Evolutionary conservation across 106 monocot genomes (phyloP).

Genomic region (Triglochin maritima): DNA sequence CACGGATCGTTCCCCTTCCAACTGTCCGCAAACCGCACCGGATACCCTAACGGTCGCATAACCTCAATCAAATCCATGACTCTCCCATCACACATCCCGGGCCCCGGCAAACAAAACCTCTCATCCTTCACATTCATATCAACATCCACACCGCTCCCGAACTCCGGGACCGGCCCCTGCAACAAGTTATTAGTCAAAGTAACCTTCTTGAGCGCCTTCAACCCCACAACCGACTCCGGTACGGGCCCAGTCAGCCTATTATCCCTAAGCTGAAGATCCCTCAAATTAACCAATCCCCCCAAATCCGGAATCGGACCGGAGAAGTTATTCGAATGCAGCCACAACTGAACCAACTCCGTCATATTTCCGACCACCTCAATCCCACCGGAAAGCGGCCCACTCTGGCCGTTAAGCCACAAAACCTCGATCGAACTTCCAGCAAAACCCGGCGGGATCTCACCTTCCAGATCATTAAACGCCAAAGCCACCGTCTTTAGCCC

Average conservation of each 20-base stretch:
- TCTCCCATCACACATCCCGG: conserved; percentile 38
- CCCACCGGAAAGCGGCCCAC: conserved; percentile 17
- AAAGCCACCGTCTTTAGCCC: conserved; percentile 15
- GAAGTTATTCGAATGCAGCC: conserved; percentile 46
- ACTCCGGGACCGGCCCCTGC: conserved; percentile 41
- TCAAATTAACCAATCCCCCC: conserved; percentile 5
- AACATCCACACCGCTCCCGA: conserved; percentile 4
- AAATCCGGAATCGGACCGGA: conserved; percentile 48
- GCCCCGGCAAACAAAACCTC: conserved; percentile 32
- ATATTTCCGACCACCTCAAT: conserved; percentile 33
- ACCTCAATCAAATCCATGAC: conserved; percentile 25
- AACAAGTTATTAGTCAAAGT: conserved; percentile 41
- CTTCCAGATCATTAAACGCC: conserved; percentile 16
- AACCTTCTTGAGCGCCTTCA: conserved; percentile 19
- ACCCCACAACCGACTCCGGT: conserved; percentile 19
- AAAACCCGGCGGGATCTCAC: conserved; percentile 23
- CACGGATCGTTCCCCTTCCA: conserved; percentile 70
- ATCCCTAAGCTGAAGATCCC: conserved; percentile 35
- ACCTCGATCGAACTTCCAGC: conserved; percentile 12
- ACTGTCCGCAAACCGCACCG: conserved; percentile 29
- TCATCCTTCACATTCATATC: conserved; percentile 11
- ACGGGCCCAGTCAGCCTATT: conserved; percentile 44
- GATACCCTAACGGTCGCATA: conserved; percentile 29
- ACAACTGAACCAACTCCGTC: conserved; percentile 28
- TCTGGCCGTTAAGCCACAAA: conserved; percentile 35